These are phyloP conservation scores for Paspalum notatum DNA, from an alignment of 176 grass and related monocot species.

Conservation along the genomic window DNA sequence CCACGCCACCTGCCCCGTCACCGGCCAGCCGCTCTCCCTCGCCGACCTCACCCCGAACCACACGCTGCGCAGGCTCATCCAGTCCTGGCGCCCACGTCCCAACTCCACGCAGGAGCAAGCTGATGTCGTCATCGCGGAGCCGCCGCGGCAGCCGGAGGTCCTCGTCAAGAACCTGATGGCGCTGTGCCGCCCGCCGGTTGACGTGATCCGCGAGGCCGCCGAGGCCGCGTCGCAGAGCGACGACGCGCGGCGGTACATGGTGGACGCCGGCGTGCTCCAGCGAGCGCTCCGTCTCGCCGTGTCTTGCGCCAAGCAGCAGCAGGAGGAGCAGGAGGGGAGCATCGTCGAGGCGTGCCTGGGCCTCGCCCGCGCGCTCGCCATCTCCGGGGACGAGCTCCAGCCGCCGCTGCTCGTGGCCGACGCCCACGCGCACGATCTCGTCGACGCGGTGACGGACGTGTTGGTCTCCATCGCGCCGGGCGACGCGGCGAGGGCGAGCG, in stretches of 20 bases:
- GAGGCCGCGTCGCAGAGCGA: not conserved
- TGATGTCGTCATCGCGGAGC: not conserved
- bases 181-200: not conserved
- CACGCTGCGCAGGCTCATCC: constrained; percentile 65
- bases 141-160: not conserved
- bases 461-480: not conserved
- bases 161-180: constrained; percentile 29
- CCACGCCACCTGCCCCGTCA: constrained; percentile 59
- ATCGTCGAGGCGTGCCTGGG: constrained; percentile 26
- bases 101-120: not conserved
- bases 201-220: constrained; percentile 28
- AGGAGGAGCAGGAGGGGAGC: not conserved
- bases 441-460: constrained; percentile 42
- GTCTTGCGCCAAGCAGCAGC: constrained; percentile 3
- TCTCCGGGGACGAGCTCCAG: constrained; percentile 35
- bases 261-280: constrained; percentile 26
- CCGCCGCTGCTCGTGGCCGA: not conserved
- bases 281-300: constrained; percentile 28
- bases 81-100: constrained; percentile 21
- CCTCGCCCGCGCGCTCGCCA: constrained; percentile 37
- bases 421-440: constrained; percentile 30
- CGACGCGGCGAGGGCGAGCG: not conserved
- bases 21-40: constrained; percentile 45
- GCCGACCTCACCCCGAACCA: constrained; percentile 65
- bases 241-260: constrained; percentile 33